Evolutionary conservation across 31 red algal species (phyloP).

Genomic region (Odonthalia washingtoniensis): DNA sequence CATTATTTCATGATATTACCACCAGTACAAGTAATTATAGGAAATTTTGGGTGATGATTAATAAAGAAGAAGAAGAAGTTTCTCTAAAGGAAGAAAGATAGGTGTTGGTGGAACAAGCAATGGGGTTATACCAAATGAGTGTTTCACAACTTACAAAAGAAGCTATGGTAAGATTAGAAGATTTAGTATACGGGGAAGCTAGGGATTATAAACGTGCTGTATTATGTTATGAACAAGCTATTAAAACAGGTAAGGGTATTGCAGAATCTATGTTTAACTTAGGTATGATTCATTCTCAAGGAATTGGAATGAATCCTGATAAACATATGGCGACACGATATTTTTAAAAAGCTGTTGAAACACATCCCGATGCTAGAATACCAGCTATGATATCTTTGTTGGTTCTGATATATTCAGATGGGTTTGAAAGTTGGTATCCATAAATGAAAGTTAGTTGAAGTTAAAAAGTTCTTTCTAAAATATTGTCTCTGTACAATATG

Average conservation of each 20-base stretch:
- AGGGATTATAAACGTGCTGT: slow-evolving; percentile 60
- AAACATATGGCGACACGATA: slow-evolving; percentile 67
- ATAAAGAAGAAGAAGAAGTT: too few relatives aligned
- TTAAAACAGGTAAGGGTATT: slow-evolving; percentile 23
- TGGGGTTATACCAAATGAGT: slow-evolving; percentile 76
- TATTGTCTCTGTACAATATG: too few relatives aligned
- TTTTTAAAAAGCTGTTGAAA: slow-evolving; percentile 68
- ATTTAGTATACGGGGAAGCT: slow-evolving; percentile 61
- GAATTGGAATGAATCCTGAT: slow-evolving; percentile 63
- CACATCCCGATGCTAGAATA: too few relatives aligned
- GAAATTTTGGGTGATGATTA: too few relatives aligned
- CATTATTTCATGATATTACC: too few relatives aligned
- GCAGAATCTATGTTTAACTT: slow-evolving; percentile 80
- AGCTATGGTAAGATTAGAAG: slow-evolving; percentile 67
- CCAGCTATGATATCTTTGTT: slow-evolving; percentile 67
- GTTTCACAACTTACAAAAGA: slow-evolving; percentile 26
- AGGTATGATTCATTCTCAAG: slow-evolving; percentile 82
- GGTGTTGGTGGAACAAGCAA: slow-evolving; percentile 45
- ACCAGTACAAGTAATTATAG: too few relatives aligned
- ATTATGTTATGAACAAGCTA: slow-evolving; percentile 58
- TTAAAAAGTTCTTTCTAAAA: too few relatives aligned
- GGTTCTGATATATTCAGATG: slow-evolving; percentile 53
- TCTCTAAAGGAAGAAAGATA: slow-evolving; percentile 1
- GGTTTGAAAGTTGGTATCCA: too few relatives aligned
- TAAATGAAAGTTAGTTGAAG: too few relatives aligned